phyloP scores from a whole-genome alignment of 176 grass and related monocot genomes.

The Aegilops speltoides region DNA sequence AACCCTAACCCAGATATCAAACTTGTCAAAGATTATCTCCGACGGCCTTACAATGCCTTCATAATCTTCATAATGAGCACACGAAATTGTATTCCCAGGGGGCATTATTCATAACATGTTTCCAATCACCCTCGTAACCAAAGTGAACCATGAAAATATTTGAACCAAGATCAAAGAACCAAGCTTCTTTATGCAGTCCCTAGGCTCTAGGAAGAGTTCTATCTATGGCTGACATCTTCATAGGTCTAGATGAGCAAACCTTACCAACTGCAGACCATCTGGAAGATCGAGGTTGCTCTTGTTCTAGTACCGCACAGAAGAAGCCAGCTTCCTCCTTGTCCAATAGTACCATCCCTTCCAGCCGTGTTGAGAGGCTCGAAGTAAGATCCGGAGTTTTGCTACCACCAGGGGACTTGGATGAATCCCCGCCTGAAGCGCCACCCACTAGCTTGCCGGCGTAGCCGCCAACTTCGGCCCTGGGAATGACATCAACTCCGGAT shows the following conservation, averaged over 20 bases:
- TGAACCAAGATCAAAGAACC: background rate
- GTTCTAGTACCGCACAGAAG: fast-evolving
- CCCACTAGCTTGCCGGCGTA: too few species aligned
- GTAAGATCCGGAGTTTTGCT: too few species aligned
- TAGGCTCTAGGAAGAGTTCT: background rate
- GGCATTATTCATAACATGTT: background rate
- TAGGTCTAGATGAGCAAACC: background rate
- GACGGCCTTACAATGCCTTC: background rate
- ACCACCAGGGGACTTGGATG: too few species aligned
- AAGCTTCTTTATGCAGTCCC: background rate
- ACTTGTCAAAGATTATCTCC: background rate
- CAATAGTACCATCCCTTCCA: background rate
- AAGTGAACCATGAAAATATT: background rate
- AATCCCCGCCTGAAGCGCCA: too few species aligned
- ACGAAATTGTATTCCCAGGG: background rate
- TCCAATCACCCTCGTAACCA: background rate
- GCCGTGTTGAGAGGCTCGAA: too few species aligned
- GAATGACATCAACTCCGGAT: too few species aligned
- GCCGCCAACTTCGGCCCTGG: too few species aligned
- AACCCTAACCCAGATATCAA: too few species aligned
- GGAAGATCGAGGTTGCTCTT: too few species aligned
- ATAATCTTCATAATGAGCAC: background rate
- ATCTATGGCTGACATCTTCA: too few species aligned
- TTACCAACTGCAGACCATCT: background rate
- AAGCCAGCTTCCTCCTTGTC: background rate